Conservation (phyloP, 371 early-diverging fungal genomes). For the Zychaea mexicana region DNA sequence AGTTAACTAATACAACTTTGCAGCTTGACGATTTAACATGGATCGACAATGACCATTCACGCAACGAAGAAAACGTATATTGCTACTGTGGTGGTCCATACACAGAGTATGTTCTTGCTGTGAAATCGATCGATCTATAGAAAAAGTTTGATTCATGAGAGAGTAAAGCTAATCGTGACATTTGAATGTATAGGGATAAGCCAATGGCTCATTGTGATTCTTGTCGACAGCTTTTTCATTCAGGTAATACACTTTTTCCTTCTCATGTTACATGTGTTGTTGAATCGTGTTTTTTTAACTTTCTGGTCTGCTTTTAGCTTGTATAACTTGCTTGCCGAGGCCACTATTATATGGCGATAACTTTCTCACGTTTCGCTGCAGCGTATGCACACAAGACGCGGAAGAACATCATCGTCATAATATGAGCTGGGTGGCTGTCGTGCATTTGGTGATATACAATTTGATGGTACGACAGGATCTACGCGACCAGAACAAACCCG, state of each 20-base stretch:
- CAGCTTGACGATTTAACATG: constrained; percentile 17
- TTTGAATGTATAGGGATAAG: constrained; percentile 33
- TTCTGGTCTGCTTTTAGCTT: constrained; percentile 2
- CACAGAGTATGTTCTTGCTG: constrained; percentile 21
- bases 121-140: not conserved
- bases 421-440: constrained; percentile 75
- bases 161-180: not conserved
- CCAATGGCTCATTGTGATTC: constrained; percentile 55
- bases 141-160: not conserved
- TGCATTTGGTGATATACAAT: constrained; percentile 78
- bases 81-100: constrained; percentile 64
- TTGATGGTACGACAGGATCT: constrained; percentile 49
- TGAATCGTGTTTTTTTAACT: not conserved
- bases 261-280: not conserved
- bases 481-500: constrained; percentile 24
- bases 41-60: constrained; percentile 20
- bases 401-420: constrained; percentile 62
- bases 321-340: constrained; percentile 47
- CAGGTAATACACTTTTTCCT: constrained; percentile 31
- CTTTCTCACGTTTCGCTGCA: constrained; percentile 69
- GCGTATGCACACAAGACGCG: constrained; percentile 58
- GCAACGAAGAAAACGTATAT: constrained; percentile 57
- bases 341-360: constrained; percentile 63
- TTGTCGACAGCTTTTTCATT: constrained; percentile 65
- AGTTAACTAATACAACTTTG: too few species aligned